phyloP scores from a whole-genome alignment of 108 stramenopile genomes.

The Skeletonema marinoi region DNA sequence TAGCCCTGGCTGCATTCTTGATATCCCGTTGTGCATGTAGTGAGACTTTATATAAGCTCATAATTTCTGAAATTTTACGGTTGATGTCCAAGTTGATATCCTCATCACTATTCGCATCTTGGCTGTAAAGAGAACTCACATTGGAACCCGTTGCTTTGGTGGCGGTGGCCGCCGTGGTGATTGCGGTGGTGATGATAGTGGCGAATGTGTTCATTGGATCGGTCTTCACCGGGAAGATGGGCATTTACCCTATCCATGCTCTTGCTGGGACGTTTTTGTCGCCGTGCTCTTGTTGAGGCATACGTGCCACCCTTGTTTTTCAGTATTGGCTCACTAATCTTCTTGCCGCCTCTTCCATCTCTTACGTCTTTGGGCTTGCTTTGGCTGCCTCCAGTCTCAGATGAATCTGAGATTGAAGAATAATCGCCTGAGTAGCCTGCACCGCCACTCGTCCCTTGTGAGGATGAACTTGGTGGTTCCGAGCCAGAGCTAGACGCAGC shows the following conservation, averaged over 20 bases:
- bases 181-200: slow-evolving; percentile 4
- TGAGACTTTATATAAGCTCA: slow-evolving; percentile 11
- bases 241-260: neutral
- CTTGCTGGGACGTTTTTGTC: neutral
- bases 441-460: neutral
- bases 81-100: neutral
- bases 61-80: slow-evolving; percentile 10
- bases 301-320: neutral
- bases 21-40: slow-evolving; percentile 6
- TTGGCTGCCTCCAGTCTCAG: slow-evolving; percentile 1
- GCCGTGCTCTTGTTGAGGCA: neutral
- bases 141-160: neutral
- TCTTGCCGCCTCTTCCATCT: slow-evolving; percentile 6
- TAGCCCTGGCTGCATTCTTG: slow-evolving; percentile 1
- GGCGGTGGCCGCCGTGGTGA: neutral
- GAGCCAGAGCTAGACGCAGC: neutral
- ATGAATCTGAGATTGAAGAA: slow-evolving; percentile 12
- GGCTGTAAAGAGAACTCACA: neutral
- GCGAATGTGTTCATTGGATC: neutral
- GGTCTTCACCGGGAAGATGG: neutral
- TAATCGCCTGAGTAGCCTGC: slow-evolving; percentile 22
- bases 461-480: neutral
- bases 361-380: slow-evolving; percentile 1
- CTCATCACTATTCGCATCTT: neutral
- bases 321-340: neutral